These are phyloP conservation scores for Ocimum tenuiflorum DNA, from an alignment of 257 asterid species.

Conservation along the genomic window DNA sequence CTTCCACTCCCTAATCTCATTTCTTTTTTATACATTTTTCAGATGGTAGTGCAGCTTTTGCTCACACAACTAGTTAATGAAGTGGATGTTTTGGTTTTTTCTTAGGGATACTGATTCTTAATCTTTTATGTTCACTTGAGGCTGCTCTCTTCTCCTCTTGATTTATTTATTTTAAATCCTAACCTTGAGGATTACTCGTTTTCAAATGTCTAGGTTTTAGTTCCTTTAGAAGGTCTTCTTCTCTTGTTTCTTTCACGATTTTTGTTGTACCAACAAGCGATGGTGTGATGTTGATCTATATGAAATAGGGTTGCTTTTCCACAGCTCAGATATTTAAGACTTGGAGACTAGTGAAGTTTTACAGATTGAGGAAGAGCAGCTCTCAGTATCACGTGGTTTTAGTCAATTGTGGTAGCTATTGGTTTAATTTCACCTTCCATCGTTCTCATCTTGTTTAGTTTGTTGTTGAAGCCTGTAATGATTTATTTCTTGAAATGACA, in stretches of 20 bases:
- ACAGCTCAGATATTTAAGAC: not conserved
- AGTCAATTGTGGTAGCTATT: not conserved
- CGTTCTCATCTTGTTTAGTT: not conserved
- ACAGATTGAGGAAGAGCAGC: not conserved
- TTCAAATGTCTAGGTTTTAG: not conserved
- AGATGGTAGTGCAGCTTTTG: not conserved
- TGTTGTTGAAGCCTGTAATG: not conserved
- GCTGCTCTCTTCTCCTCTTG: not conserved
- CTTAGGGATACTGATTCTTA: constrained; percentile 1
- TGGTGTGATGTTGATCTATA: not conserved
- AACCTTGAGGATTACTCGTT: not conserved
- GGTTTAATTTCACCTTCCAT: constrained; percentile 3
- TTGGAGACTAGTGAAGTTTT: not conserved
- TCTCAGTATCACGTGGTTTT: not conserved
- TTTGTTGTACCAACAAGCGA: not conserved
- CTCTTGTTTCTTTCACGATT: not conserved
- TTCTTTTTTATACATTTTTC: not conserved
- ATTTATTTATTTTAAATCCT: not conserved
- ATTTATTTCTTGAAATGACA: not conserved
- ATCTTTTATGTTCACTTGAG: not conserved
- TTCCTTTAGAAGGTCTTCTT: not conserved
- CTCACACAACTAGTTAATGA: not conserved
- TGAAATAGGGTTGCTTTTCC: not conserved
- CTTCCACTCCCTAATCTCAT: not conserved
- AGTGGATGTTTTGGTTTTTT: not conserved